Evolutionary conservation across 129 eudicot genomes (phyloP), one percentile per base, ranked within the genome.

Genomic region (Cynara cardunculus): DNA sequence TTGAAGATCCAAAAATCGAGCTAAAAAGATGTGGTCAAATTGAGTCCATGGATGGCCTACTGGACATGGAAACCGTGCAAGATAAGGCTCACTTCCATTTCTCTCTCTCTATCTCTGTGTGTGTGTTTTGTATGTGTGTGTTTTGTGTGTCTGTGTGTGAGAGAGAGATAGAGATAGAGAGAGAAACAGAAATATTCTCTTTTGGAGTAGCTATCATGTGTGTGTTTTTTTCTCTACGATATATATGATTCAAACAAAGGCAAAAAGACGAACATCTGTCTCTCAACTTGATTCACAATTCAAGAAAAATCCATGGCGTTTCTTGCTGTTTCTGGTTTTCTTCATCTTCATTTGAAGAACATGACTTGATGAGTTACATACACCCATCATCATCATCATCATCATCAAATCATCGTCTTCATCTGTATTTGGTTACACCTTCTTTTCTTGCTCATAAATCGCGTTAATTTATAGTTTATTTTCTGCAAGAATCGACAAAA

Each of bases 211-310:
- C 86, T 77, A 77, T 83, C 86, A 77, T 83, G 78, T 71, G 82
- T 77, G 59, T 83, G 86, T 77, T 77, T 83, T 81, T 83, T 70
- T 83, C 82, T 83, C 73, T 77, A 67, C 21, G 82, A 83, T 83
- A 77, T 83, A 77, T 71, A 77, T 83, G 39, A 39, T 71, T 39
- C 86, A 83, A 83, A 83, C 86, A 83, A 83, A 77, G 27, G 72
- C 82, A 71, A 83, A 83, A 83, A 62, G 86, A 83, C 86, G 86
- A 83, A 77, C 81, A 80, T 77, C 74, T 61, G 67, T 78, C 86
- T 70, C 86, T 25, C 78, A 76, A 83, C 82, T 77, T 77, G 78
- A 71, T 77, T 71, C 56, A 71, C 72, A 77, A 64, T 59, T 70
- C 64, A 34, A 71, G 69, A 56, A n/a, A 56, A 70, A 69, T 71